Conservation (phyloP, 164 flowering plant species). For the Kingdonia uniflora region DNA sequence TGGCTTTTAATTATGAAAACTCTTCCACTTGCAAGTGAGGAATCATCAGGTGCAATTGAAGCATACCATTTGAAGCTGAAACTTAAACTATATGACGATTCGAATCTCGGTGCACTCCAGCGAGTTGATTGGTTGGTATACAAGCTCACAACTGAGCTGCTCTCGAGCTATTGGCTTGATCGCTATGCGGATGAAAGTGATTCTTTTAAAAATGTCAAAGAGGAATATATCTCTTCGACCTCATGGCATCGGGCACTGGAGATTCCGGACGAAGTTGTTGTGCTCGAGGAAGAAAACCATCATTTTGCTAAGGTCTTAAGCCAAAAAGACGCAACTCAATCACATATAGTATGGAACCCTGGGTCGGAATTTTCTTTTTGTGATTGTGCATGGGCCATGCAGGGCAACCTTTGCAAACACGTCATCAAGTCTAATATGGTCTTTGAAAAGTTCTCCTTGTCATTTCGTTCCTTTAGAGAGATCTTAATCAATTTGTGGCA, state of each 20-base stretch:
- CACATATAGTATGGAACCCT: constrained; percentile 75
- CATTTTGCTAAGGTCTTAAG: constrained; percentile 70
- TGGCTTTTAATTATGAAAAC: constrained; percentile 71
- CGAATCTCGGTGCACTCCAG: constrained; percentile 79
- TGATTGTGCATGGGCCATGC: constrained; percentile 87
- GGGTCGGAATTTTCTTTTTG: constrained; percentile 90
- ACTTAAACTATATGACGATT: constrained; percentile 71
- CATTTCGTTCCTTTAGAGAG: constrained; percentile 50
- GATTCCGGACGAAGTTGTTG: constrained; percentile 57
- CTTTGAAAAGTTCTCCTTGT: constrained; percentile 55
- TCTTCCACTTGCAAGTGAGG: constrained; percentile 85
- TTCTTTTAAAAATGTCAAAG: constrained; percentile 76
- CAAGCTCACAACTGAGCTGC: constrained; percentile 85
- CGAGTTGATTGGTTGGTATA: constrained; percentile 97
- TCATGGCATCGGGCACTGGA: constrained; percentile 84
- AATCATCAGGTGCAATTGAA: constrained; percentile 91
- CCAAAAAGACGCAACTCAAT: constrained; percentile 39
- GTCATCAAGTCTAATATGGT: constrained; percentile 84
- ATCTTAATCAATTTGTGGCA: constrained; percentile 38
- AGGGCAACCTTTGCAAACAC: constrained; percentile 93
- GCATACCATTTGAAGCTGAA: constrained; percentile 90
- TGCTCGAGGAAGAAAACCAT: constrained; percentile 37
- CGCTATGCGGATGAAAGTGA: constrained; percentile 87
- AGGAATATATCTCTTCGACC: constrained; percentile 76
- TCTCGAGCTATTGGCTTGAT: constrained; percentile 89